These are phyloP conservation scores for Microsporum canis DNA, from an alignment of 2,329 filamentous ascomycete genomes.

Conservation along the genomic window DNA sequence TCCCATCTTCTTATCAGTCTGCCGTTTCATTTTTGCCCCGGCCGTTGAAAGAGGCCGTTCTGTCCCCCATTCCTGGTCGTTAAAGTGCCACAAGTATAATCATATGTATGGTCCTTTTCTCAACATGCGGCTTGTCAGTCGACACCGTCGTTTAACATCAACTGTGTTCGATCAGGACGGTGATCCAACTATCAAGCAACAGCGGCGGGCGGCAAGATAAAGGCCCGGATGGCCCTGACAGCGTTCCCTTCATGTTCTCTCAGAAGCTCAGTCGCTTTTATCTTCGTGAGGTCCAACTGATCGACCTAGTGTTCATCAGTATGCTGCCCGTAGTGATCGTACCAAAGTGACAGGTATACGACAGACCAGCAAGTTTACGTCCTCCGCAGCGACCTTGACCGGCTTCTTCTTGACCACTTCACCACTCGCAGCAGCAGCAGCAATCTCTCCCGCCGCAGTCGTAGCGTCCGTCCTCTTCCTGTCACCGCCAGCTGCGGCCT, in stretches of 20 bases:
- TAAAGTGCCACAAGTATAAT: neutral
- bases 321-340: neutral
- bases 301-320: constrained; percentile 25
- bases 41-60: neutral
- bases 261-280: constrained; percentile 38
- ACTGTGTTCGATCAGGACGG: too few relatives aligned
- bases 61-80: neutral
- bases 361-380: constrained; percentile 38
- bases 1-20: neutral
- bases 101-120: neutral
- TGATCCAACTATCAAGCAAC: neutral
- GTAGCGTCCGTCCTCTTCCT: neutral
- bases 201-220: constrained; percentile 22
- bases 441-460: neutral
- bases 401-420: constrained; percentile 24
- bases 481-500: constrained; percentile 17
- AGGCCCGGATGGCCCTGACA: constrained; percentile 32
- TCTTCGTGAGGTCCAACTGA: constrained; percentile 37
- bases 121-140: neutral
- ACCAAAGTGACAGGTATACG: neutral
- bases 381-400: constrained; percentile 36
- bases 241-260: constrained; percentile 37
- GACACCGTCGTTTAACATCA: neutral
- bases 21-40: neutral
- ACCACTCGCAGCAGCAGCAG: constrained; percentile 12